Percentiles rank a stretch among this genome's conserved stretches.
Evolutionary conservation across 495 filamentous ascomycete genomes (phyloP).

Genomic region (Mytilinidion resinicola): DNA sequence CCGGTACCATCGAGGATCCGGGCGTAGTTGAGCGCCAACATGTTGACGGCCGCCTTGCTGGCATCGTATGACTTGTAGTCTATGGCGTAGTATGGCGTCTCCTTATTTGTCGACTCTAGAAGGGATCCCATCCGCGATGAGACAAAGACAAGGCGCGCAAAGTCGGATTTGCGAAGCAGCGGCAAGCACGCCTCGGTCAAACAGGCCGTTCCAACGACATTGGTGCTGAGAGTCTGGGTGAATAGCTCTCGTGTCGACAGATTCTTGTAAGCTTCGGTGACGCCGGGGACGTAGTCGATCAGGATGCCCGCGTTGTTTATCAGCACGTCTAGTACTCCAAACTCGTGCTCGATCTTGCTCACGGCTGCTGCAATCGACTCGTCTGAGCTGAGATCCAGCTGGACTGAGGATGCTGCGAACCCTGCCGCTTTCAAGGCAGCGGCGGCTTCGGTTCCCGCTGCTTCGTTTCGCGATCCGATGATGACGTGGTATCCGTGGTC

Average conservation of each 20-base stretch:
- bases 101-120: not conserved
- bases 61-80: slow-evolving; percentile 14
- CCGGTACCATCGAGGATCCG: slow-evolving; percentile 2
- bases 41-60: slow-evolving; percentile 17
- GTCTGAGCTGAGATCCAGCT: slow-evolving; percentile 11
- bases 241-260: slow-evolving; percentile 1
- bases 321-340: slow-evolving; percentile 8
- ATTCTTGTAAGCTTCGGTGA: not conserved
- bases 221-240: slow-evolving; percentile 8
- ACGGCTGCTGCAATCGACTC: slow-evolving; percentile 11
- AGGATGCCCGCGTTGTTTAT: slow-evolving; percentile 22
- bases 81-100: slow-evolving; percentile 2
- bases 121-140: slow-evolving; percentile 8
- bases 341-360: not conserved
- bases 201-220: slow-evolving; percentile 14
- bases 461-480: slow-evolving; percentile 7
- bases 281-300: no score
- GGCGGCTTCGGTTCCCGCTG: slow-evolving; percentile 2
- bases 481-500: slow-evolving; percentile 11
- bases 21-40: slow-evolving; percentile 9
- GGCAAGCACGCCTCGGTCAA: slow-evolving; percentile 15
- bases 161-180: slow-evolving; percentile 9
- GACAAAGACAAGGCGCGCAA: slow-evolving; percentile 5
- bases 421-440: not conserved
- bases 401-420: not conserved